A percentile compares a stretch with the other conserved stretches of the same genome.
Evolutionary conservation across 1,284 basidiomycete species (phyloP).

Genomic region (Apiotrichum gracile): DNA sequence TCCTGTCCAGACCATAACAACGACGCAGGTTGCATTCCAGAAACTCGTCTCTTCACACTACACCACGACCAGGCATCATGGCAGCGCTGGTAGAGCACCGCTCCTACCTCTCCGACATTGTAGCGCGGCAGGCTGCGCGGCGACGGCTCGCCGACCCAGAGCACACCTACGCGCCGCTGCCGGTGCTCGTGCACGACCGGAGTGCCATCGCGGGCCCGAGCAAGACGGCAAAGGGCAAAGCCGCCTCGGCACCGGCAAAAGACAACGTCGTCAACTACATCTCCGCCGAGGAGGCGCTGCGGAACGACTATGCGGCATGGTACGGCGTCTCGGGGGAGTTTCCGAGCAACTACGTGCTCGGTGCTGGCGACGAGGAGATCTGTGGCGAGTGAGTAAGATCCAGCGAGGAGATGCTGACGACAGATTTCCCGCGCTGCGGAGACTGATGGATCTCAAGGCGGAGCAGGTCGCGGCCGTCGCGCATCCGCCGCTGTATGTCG

Average conservation of each 20-base stretch:
- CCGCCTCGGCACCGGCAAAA: slow-evolving; percentile 12
- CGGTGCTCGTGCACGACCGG: neutral
- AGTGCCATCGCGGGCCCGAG: slow-evolving; percentile 3
- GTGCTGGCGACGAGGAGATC: slow-evolving; percentile 72
- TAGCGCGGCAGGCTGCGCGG: slow-evolving; percentile 49
- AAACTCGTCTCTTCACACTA: neutral
- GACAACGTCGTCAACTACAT: slow-evolving; percentile 58
- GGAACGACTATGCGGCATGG: slow-evolving; percentile 87
- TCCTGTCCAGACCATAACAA: too few relatives aligned
- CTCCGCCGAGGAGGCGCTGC: slow-evolving; percentile 85
- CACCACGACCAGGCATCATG: neutral
- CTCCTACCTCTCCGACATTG: slow-evolving; percentile 49
- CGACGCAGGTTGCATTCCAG: neutral
- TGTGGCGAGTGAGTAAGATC: slow-evolving; percentile 78
- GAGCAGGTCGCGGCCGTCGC: slow-evolving; percentile 26
- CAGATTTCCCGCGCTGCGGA: slow-evolving; percentile 86
- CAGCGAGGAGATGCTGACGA: neutral
- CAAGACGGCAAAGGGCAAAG: slow-evolving; percentile 9
- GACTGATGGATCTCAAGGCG: slow-evolving; percentile 71
- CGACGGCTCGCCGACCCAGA: slow-evolving; percentile 47
- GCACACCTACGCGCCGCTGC: slow-evolving; percentile 48
- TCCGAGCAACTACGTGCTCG: slow-evolving; percentile 85
- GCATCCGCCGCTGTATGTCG: slow-evolving; percentile 39
- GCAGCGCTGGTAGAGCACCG: slow-evolving; percentile 51
- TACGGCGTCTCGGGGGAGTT: slow-evolving; percentile 86